Conservation (phyloP, 805 yeast genomes). For the Candida boidinii region DNA sequence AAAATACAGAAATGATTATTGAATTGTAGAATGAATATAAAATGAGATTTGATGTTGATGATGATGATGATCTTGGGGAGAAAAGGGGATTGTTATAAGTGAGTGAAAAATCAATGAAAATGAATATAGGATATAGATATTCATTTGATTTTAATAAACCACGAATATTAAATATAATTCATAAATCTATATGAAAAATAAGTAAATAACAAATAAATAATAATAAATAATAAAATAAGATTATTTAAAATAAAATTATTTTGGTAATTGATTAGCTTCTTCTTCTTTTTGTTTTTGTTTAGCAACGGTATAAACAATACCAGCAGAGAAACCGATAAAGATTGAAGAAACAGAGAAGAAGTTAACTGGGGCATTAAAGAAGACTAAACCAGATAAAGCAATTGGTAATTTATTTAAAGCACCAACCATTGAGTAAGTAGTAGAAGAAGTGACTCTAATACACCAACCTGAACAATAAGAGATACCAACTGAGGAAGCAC, state of each 20-base stretch:
- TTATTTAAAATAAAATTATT: constrained; percentile 9
- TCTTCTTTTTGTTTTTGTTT: constrained; percentile 77
- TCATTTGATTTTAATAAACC: no score
- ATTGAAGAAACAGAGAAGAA: constrained; percentile 85
- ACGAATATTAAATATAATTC: no score
- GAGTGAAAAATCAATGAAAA: background rate
- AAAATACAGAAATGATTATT: no score
- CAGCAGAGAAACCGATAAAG: constrained; percentile 89
- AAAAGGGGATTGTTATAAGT: background rate
- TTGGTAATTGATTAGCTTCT: constrained; percentile 25
- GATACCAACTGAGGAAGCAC: constrained; percentile 91
- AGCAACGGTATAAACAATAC: constrained; percentile 92
- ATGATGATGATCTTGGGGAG: background rate
- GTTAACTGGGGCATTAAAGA: constrained; percentile 93
- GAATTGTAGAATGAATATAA: no score
- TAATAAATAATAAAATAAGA: constrained; percentile 1
- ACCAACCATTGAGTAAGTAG: constrained; percentile 99
- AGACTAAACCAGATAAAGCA: constrained; percentile 88
- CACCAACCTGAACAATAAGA: constrained; percentile 99
- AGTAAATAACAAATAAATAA: background rate
- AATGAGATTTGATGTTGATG: background rate
- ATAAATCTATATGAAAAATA: no score
- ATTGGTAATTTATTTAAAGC: constrained; percentile 97
- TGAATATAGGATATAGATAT: no score
- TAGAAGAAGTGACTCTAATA: constrained; percentile 96